Evolutionary conservation across 2,329 filamentous ascomycete species (phyloP), one percentile per base, ranked within the genome.

Genomic region (Phaeosphaeria sp.): DNA sequence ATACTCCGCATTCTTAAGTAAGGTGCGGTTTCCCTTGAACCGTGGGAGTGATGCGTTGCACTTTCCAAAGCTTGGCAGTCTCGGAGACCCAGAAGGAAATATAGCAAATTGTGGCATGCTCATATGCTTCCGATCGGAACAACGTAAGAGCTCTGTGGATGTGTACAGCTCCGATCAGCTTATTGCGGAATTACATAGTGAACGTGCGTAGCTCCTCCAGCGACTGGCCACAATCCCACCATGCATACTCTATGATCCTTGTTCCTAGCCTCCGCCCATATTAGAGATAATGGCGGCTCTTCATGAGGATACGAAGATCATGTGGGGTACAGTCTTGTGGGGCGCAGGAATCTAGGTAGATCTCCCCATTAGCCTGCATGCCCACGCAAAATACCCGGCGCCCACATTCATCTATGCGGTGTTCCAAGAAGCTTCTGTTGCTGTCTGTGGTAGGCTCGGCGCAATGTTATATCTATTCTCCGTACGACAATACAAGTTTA

Each of bases 351-450:
- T n/a, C n/a, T n/a, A n/a, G 48, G 44, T 48, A 54, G 52, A 51
- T 61, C 60, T 72, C 59, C 65, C 59, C 64, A 60, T 74, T 75
- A 76, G 68, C 66, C 71, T 72, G 68, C 41, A 58, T 56, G 52
- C 48, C 39, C 53, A 54, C 47, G 44, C 27, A 48, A 67, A 66
- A 64, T 63, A 72, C 50, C 71, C 70, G 67, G 62, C 46, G 59
- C 53, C 50, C 56, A 58, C 59, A 58, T 47, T 50, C 56, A 60
- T 59, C 20, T 42, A 10, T 20, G 33, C 50, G 17, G 13, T 39
- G 13, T n/a, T 39, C 36, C 36, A n/a, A 39, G 36, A 39, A 39
- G 36, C 36, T 39, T 39, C 36, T 39, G 15, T 17, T 39, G 36
- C 3, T 39, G 2, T 39, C 3, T 39, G 2, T 39, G 36, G 36